A percentile compares a stretch with the other conserved stretches of the same genome.
Evolutionary conservation across 805 yeast species (phyloP).

Genomic region (Millerago galiae): DNA sequence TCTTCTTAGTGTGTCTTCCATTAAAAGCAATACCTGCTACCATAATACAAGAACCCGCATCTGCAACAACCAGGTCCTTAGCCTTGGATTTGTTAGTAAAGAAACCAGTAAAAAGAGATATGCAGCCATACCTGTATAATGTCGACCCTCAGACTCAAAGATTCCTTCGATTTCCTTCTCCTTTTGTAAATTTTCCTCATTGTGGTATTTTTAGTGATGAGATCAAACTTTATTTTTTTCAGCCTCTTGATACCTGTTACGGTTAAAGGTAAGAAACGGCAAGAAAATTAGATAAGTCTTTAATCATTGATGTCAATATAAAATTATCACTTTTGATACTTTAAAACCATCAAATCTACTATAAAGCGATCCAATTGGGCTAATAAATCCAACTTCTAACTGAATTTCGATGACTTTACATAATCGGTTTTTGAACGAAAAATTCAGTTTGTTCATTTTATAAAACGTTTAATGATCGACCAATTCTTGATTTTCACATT

Average conservation of each 20-base stretch:
- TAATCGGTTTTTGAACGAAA: too few relatives aligned
- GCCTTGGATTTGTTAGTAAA: constrained; percentile 8
- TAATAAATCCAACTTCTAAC: too few relatives aligned
- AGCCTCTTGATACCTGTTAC: too few relatives aligned
- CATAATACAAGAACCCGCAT: constrained; percentile 10
- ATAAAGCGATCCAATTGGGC: too few relatives aligned
- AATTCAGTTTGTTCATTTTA: neutral
- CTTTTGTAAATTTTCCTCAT: constrained; percentile 10
- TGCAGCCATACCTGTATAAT: constrained; percentile 9
- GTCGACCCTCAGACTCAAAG: constrained; percentile 15
- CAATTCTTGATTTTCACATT: constrained; percentile 43
- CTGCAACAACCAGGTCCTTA: constrained; percentile 18
- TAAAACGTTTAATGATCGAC: constrained; percentile 31
- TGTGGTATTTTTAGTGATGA: neutral
- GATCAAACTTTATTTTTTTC: neutral
- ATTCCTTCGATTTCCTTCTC: constrained; percentile 1
- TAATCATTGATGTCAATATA: too few relatives aligned
- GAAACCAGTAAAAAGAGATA: neutral
- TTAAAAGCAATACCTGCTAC: constrained; percentile 22
- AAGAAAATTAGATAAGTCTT: too few relatives aligned
- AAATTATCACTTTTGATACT: too few relatives aligned
- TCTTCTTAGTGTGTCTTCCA: constrained; percentile 15
- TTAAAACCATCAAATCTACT: too few relatives aligned
- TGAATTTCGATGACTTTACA: too few relatives aligned
- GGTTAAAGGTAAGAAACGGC: too few relatives aligned